Evolutionary conservation across 2,329 filamentous ascomycete genomes (phyloP), one percentile per base, ranked within the genome.

Genomic region (Xylaria polymorpha): DNA sequence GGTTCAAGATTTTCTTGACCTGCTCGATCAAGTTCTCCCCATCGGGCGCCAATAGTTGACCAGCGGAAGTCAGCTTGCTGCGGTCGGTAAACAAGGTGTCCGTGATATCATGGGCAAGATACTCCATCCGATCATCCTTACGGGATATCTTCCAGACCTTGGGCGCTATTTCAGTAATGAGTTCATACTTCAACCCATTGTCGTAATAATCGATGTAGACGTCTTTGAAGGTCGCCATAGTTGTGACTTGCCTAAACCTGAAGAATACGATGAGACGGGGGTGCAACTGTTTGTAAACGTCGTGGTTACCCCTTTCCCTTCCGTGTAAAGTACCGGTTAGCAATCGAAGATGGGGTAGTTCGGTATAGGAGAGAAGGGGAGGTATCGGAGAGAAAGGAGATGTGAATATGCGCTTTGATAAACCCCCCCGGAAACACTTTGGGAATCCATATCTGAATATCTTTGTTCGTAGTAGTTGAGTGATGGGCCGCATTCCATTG

Each of bases 1-100:
- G 85, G 70, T 85, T 84, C 66, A 86, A 77, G 35, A 87, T 72
- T 55, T 77, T 75, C 18, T 74, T 70, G 61, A 84, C 67, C 7
- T 76, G 59, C 46, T 71, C 39, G 32, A 78, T 68, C 37, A 81
- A 57, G 7, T 75, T 73, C 32, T 71, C 56, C 8, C 64, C 64
- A 22, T 74, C 66, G 4, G 74, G 68, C 10, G 69, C 55, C 44
- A 75, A 69, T 59, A 77, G 32, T 15, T 41, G 20, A 12, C 64
- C 65, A 10, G 66, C 71, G 12, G 43, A 12, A 1, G 62, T 64
- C 20, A 70, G 57, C 10, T 62, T n/a, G 41, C 51, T 59, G 22
- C 59, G 43, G 46, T 56, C 22, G 32, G 9, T 59, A 59, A 70
- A 69, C 4, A 78, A 55, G 55, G 60, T 35, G 12, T 74, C 58